phyloP scores from a whole-genome alignment of 2,329 filamentous ascomycete genomes.

The Nannizziopsis barbatae region DNA sequence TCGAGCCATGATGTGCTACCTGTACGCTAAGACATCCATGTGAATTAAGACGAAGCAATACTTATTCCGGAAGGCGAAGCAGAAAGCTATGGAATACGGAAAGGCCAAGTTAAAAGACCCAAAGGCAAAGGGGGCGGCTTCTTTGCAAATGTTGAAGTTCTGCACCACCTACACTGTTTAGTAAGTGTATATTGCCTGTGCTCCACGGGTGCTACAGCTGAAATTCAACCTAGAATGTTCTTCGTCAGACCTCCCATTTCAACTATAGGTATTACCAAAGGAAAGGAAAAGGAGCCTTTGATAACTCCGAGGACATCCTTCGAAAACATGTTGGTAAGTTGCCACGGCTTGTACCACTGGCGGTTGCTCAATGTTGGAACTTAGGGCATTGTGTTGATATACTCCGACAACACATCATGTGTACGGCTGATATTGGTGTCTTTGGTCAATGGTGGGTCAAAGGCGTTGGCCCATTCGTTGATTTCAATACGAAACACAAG shows the following conservation, averaged over 20 bases:
- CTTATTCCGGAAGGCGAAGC: conserved; percentile 43
- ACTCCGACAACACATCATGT: conserved; percentile 15
- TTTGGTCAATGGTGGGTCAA: conserved; percentile 11
- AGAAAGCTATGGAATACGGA: conserved; percentile 40
- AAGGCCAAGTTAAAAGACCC: conserved; percentile 46
- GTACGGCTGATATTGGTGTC: conserved; percentile 14
- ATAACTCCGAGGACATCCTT: conserved; percentile 45
- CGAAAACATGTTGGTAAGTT: conserved; percentile 34
- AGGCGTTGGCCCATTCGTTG: conserved; percentile 34
- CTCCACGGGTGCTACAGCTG: conserved; percentile 39
- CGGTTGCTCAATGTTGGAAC: not conserved
- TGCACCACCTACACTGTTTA: conserved; percentile 21
- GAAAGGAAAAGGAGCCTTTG: conserved; percentile 43
- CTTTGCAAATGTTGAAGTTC: conserved; percentile 13
- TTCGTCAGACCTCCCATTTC: conserved; percentile 22
- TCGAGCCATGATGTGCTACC: not conserved
- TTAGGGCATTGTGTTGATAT: conserved; percentile 17
- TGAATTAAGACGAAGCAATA: conserved; percentile 35
- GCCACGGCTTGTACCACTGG: not conserved
- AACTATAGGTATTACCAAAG: conserved; percentile 15
- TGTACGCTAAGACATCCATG: not conserved
- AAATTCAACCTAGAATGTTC: conserved; percentile 19
- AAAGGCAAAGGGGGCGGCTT: conserved; percentile 39
- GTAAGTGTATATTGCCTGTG: conserved; percentile 11
- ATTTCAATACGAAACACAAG: conserved; percentile 14